phyloP scores from a whole-genome alignment of 306 rosid species.

The Vigna trinervia region DNA sequence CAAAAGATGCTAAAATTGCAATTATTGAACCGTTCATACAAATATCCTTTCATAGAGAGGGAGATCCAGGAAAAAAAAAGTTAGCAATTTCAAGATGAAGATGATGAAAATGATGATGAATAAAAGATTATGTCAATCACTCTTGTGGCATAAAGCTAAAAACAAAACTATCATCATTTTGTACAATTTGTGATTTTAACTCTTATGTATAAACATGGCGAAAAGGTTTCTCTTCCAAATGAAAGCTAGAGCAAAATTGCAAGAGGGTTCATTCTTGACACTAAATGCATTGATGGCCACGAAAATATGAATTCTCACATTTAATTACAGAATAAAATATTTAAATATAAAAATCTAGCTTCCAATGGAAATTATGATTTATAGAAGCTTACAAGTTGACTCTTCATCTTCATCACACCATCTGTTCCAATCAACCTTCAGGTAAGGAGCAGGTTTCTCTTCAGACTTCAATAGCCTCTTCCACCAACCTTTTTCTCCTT shows the following conservation, averaged over 20 bases:
- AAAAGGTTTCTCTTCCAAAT: neutral
- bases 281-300: constrained; percentile 4
- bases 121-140: neutral
- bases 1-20: neutral
- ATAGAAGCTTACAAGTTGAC: constrained; percentile 56
- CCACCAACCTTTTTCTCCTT: constrained; percentile 86
- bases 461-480: constrained; percentile 76
- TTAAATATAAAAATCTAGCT: constrained; percentile 32
- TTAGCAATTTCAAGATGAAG: neutral
- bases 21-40: neutral
- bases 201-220: neutral
- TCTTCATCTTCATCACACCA: constrained; percentile 91
- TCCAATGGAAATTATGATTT: neutral
- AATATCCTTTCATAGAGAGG: neutral
- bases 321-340: neutral
- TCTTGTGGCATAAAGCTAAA: constrained; percentile 1
- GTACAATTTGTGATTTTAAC: neutral
- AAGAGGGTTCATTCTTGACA: constrained; percentile 12
- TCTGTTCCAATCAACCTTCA: constrained; percentile 87
- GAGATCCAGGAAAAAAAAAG: neutral
- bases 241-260: neutral
- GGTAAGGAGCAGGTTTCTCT: constrained; percentile 85
- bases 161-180: constrained; percentile 5
- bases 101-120: neutral
- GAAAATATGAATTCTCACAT: neutral